These are phyloP conservation scores for rapeseed (Brassica napus) DNA, from an alignment of 345 rosid genomes.

Conservation along the genomic window Da-Ae NC_063442.1:35141501-35142000, in stretches of 20 bases:
- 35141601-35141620: too few relatives aligned
- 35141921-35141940: conserved; percentile 76
- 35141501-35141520: too few relatives aligned
- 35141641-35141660: too few relatives aligned
- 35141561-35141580: too few relatives aligned
- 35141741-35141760: conserved; percentile 86
- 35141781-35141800: conserved; percentile 76
- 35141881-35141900: conserved; percentile 56
- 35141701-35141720: conserved; percentile 94
- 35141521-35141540: too few relatives aligned
- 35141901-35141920: conserved; percentile 76
- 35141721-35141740: conserved; percentile 80
- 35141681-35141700: conserved; percentile 69
- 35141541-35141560: too few relatives aligned
- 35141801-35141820: conserved; percentile 77
- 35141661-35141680: background rate
- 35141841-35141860: conserved; percentile 84
- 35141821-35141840: conserved; percentile 88
- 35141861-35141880: conserved; percentile 54
- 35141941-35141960: conserved; percentile 81
- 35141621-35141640: too few relatives aligned
- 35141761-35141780: conserved; percentile 83
- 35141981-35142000: conserved; percentile 78
- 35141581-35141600: too few relatives aligned
- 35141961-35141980: conserved; percentile 84